phyloP scores from a whole-genome alignment of 352 stramenopile genomes.

The Globisporangium megalacanthum region DNA sequence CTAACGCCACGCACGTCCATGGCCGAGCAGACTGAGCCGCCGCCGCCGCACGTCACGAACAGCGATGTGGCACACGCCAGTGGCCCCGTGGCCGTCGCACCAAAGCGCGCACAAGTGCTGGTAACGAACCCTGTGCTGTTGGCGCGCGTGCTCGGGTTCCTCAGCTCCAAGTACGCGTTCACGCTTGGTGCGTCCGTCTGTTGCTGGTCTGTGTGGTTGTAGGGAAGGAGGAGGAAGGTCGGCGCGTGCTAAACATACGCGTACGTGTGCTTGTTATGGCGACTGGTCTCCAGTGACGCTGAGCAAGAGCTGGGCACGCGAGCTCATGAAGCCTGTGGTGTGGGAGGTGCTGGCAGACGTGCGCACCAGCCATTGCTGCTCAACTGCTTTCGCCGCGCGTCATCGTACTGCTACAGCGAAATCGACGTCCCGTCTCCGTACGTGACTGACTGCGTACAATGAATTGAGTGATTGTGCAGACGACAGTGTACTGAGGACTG shows the following conservation, averaged over 20 bases:
- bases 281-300: slow-evolving; percentile 36
- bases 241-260: not conserved
- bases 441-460: not conserved
- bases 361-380: slow-evolving; percentile 65
- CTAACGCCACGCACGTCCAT: slow-evolving; percentile 13
- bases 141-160: slow-evolving; percentile 54
- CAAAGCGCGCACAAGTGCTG: slow-evolving; percentile 31
- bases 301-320: slow-evolving; percentile 66
- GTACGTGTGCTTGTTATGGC: not conserved
- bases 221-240: not conserved
- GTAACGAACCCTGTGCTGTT: slow-evolving; percentile 50
- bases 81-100: not conserved
- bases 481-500: too few relatives aligned
- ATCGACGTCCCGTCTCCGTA: slow-evolving; percentile 84
- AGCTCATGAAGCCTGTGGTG: slow-evolving; percentile 75
- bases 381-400: slow-evolving; percentile 79
- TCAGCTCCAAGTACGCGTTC: slow-evolving; percentile 50
- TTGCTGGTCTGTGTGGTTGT: slow-evolving; percentile 1
- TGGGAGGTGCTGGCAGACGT: slow-evolving; percentile 82
- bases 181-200: slow-evolving; percentile 30
- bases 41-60: not conserved
- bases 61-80: slow-evolving; percentile 2
- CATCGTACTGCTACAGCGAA: slow-evolving; percentile 85
- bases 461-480: too few relatives aligned
- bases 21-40: not conserved